Evolutionary conservation across 306 rosid species (phyloP), one percentile per base, ranked within the genome.

Genomic region (Parietaria judaica): DNA sequence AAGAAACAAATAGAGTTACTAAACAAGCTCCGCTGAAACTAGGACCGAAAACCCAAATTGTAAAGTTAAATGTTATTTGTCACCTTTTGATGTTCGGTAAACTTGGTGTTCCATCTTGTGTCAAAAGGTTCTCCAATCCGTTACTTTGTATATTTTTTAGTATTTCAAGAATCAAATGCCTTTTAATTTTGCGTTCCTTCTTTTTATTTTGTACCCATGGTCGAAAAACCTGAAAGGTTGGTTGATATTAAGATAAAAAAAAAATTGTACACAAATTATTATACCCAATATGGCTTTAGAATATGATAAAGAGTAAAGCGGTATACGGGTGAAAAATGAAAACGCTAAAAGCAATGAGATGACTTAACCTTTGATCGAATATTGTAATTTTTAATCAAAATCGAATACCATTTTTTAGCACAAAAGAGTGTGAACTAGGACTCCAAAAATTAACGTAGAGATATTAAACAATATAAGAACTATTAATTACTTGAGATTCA

Each of bases 181-280:
- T 51, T 34, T 51, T 51, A n/a, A 51, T 51, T 51, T 51, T 31
- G 8, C 31, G 56, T 51, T 51, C 56, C 16, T 15, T 51, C 16
- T 34, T 51, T 51, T n/a, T 51, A 15, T 51, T 72, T 67, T 76
- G 74, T 48, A 79, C 70, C 85, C 87, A 84, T 41, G 87, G 85
- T 75, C 72, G 77, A 66, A 79, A 78, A 36, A 61, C 80, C 84
- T 82, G 73, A 49, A 6, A 5, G 36, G 38, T n/a, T n/a, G n/a
- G n/a, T n/a, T n/a, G n/a, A n/a, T n/a, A n/a, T n/a, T n/a, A n/a
- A n/a, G n/a, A n/a, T n/a, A n/a, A n/a, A n/a, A n/a, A n/a, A n/a
- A n/a, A n/a, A n/a, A n/a, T n/a, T n/a, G n/a, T n/a, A n/a, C n/a
- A n/a, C n/a, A n/a, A n/a, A n/a, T n/a, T n/a, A n/a, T n/a, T n/a